These are phyloP conservation scores for Elaphomyces granulatus DNA, from an alignment of 495 filamentous ascomycete species.

Conservation along the genomic window DNA sequence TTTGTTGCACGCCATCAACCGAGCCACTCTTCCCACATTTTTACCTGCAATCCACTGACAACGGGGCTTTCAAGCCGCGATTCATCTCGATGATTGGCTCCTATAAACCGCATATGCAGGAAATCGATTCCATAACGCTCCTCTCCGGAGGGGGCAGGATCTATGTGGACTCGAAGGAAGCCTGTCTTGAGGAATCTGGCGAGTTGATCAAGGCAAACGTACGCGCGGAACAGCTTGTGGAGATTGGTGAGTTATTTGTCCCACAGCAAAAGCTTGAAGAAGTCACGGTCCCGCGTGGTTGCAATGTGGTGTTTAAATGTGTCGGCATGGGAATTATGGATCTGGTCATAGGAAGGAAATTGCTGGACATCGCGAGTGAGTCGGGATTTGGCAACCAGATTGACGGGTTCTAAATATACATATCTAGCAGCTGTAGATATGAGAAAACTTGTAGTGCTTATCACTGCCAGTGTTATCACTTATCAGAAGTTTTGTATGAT, in stretches of 20 bases:
- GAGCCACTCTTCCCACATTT: constrained; percentile 51
- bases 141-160: constrained; percentile 58
- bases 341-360: constrained; percentile 43
- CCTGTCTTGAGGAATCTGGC: constrained; percentile 72
- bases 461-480: too few relatives aligned
- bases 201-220: constrained; percentile 71
- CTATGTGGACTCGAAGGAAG: constrained; percentile 69
- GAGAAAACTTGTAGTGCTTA: too few relatives aligned
- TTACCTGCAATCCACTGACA: constrained; percentile 40
- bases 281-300: constrained; percentile 36
- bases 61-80: constrained; percentile 47
- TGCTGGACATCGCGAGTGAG: constrained; percentile 58
- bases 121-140: constrained; percentile 64
- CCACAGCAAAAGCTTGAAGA: constrained; percentile 54
- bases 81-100: constrained; percentile 72
- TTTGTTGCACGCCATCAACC: constrained; percentile 56
- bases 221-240: constrained; percentile 52
- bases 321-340: constrained; percentile 38
- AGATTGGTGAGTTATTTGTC: constrained; percentile 65
- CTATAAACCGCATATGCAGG: constrained; percentile 74
- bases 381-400: constrained; percentile 55
- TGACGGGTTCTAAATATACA: constrained; percentile 55
- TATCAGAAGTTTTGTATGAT: too few relatives aligned
- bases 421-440: too few relatives aligned
- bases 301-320: constrained; percentile 52